A percentile compares a stretch with the other conserved stretches of the same genome.
These are phyloP conservation scores for Phytophthora megakarya DNA, from an alignment of 352 stramenopile genomes.

Conservation along the genomic window DNA sequence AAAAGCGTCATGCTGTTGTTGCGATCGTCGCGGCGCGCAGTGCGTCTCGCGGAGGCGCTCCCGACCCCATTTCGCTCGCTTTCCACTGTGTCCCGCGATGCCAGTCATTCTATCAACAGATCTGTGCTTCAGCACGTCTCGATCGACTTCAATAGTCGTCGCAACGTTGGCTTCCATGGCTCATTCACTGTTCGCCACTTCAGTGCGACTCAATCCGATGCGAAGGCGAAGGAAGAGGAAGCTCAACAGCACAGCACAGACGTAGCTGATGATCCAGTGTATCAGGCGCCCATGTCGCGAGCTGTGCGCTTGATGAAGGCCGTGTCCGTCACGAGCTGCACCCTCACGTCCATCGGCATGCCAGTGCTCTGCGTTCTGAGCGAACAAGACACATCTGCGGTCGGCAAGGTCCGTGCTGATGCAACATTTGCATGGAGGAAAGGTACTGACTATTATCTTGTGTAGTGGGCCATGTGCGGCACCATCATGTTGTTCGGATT, in stretches of 20 bases:
- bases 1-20: not conserved
- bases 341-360: constrained; percentile 83
- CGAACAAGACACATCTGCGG: constrained; percentile 67
- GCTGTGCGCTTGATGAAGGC: constrained; percentile 87
- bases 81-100: not conserved
- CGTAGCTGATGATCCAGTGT: constrained; percentile 43
- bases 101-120: constrained; percentile 1
- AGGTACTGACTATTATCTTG: constrained; percentile 13
- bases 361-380: constrained; percentile 75
- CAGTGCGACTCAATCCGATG: constrained; percentile 19
- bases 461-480: constrained; percentile 85
- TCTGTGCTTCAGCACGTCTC: constrained; percentile 24
- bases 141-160: constrained; percentile 13
- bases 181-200: constrained; percentile 14
- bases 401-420: constrained; percentile 60
- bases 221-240: constrained; percentile 17
- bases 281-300: constrained; percentile 71
- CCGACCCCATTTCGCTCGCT: constrained; percentile 14
- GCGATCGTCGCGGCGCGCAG: constrained; percentile 7
- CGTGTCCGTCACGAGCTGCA: constrained; percentile 85
- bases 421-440: not conserved
- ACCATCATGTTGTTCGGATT: constrained; percentile 89
- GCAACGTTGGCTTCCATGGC: not conserved
- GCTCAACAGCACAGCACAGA: not conserved
- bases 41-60: constrained; percentile 16